Percentiles rank a stretch among this genome's conserved stretches.
Conservation (phyloP, 768 basidiomycete genomes). For the Xerocomus potaroensis region DNA sequence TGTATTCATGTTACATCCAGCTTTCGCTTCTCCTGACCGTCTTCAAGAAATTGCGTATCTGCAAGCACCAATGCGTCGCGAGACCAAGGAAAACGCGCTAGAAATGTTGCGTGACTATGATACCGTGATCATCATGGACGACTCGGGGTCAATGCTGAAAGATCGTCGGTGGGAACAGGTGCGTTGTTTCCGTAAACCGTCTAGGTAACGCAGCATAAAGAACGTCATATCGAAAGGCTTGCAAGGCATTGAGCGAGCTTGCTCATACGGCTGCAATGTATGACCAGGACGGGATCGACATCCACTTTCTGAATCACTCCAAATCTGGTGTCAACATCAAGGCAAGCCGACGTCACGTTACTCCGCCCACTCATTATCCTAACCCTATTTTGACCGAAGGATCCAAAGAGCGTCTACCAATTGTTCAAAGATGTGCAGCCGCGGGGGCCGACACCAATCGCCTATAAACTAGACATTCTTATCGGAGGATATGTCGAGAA, state of each 20-base stretch:
- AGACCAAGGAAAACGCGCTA: conserved; percentile 28
- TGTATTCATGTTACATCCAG: conserved; percentile 23
- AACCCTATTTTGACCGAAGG: conserved; percentile 26
- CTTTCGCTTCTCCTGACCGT: conserved; percentile 12
- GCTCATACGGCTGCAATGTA: conserved; percentile 47
- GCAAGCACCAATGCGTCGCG: conserved; percentile 22
- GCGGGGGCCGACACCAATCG: conserved; percentile 43
- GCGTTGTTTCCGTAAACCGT: not conserved
- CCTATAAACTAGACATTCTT: conserved; percentile 36
- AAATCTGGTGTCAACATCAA: conserved; percentile 34
- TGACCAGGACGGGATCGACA: conserved; percentile 57
- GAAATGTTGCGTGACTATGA: conserved; percentile 45
- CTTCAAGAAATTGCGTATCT: conserved; percentile 22
- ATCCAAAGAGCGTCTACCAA: conserved; percentile 31
- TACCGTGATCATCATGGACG: conserved; percentile 57
- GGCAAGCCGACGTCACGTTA: conserved; percentile 21
- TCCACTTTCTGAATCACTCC: conserved; percentile 53
- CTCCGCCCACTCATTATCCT: not conserved
- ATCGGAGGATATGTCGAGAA: conserved; percentile 35
- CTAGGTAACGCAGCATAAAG: not conserved
- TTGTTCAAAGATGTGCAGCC: conserved; percentile 45
- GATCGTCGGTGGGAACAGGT: conserved; percentile 50
- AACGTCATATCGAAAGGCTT: conserved; percentile 3
- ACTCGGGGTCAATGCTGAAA: conserved; percentile 52
- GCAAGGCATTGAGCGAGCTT: conserved; percentile 36